These are phyloP conservation scores for Trichoderma orchidacearum DNA, from an alignment of 495 filamentous ascomycete species.

Conservation along the genomic window DNA sequence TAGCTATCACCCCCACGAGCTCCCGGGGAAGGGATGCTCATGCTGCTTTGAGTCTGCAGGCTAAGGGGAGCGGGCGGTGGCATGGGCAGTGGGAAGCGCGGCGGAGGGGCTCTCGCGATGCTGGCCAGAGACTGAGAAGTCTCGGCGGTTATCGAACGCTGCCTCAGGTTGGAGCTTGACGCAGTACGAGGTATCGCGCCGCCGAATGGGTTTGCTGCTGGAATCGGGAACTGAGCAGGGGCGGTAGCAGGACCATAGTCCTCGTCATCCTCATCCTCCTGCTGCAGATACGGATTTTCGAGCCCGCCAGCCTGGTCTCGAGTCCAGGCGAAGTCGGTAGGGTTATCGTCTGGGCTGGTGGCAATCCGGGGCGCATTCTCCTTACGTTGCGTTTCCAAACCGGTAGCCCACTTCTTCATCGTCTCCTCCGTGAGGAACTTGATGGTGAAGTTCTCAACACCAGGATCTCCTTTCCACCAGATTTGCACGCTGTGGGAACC, in stretches of 20 bases:
- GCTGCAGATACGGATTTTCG: slow-evolving; percentile 66
- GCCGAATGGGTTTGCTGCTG: slow-evolving; percentile 5
- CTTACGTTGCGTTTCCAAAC: slow-evolving; percentile 46
- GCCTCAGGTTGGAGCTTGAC: slow-evolving; percentile 60
- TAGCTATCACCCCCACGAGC: slow-evolving; percentile 56
- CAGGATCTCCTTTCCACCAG: slow-evolving; percentile 95
- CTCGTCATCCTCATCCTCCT: slow-evolving; percentile 71
- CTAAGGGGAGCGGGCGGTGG: slow-evolving; percentile 44
- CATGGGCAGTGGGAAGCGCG: slow-evolving; percentile 50
- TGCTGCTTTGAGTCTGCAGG: slow-evolving; percentile 55
- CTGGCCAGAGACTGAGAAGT: slow-evolving; percentile 39
- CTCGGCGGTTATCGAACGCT: slow-evolving; percentile 65
- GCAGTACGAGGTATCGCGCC: slow-evolving; percentile 59
- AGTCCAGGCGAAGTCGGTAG: slow-evolving; percentile 68
- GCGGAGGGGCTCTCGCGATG: slow-evolving; percentile 40
- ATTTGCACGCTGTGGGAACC: slow-evolving; percentile 92
- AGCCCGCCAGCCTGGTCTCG: slow-evolving; percentile 40
- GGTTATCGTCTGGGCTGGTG: slow-evolving; percentile 19
- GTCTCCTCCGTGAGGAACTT: slow-evolving; percentile 77
- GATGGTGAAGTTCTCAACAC: slow-evolving; percentile 93
- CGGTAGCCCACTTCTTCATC: slow-evolving; percentile 79
- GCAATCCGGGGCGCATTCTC: slow-evolving; percentile 24
- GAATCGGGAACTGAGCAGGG: slow-evolving; percentile 2
- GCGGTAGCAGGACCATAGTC: slow-evolving; percentile 1
- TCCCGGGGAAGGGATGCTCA: slow-evolving; percentile 26